These are phyloP conservation scores for Blastocystis sp. DNA, from an alignment of 352 stramenopile genomes.

Conservation along the genomic window DNA sequence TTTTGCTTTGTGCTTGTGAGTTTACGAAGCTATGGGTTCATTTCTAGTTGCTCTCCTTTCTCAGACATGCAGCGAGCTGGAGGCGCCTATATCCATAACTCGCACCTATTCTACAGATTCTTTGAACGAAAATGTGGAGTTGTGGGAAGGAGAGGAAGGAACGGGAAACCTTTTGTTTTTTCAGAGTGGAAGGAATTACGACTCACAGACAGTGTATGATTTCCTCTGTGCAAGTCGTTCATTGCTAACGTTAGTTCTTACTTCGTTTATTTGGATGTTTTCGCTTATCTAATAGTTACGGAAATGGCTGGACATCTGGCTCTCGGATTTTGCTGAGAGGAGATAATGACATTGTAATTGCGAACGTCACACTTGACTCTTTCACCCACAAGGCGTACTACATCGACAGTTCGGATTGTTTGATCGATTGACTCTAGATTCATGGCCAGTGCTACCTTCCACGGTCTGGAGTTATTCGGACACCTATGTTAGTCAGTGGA, in stretches of 20 bases:
- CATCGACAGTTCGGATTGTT: neutral
- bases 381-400: neutral
- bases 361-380: neutral
- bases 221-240: neutral
- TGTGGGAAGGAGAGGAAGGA: slow-evolving; percentile 3
- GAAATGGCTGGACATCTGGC: neutral
- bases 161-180: neutral
- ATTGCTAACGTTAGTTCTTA: neutral
- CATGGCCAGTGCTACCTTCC: neutral
- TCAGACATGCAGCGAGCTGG: neutral
- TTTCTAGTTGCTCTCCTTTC: neutral
- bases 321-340: neutral
- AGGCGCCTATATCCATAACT: neutral
- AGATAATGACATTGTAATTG: neutral
- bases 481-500: neutral
- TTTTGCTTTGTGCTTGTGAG: neutral
- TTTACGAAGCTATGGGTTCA: neutral
- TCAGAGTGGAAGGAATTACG: neutral
- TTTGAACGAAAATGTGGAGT: neutral
- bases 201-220: neutral
- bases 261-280: neutral
- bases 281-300: neutral
- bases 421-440: neutral
- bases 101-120: neutral
- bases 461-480: neutral